Evolutionary conservation across 2,329 filamentous ascomycete genomes (phyloP), one percentile per base, ranked within the genome.

Genomic region (Aspergillus floridensis): DNA sequence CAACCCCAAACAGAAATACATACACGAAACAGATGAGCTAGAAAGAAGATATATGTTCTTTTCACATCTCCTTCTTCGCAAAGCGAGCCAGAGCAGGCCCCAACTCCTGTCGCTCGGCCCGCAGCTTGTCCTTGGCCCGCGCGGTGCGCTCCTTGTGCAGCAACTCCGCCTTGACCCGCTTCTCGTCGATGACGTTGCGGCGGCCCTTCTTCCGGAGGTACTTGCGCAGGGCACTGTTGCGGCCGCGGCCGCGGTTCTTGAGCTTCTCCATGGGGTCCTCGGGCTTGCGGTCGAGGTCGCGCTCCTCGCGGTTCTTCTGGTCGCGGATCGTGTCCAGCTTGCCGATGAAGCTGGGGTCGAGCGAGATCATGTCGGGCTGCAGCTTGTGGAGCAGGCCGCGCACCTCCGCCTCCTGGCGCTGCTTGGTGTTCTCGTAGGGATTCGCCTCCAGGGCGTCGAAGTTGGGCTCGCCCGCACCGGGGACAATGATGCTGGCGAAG

Each of bases 151-250:
- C 82, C 72, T 86, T 84, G 80, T 89, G 88, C 73, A 96, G 81
- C 77, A 92, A 91, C 74, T 97, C 91, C 51, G 93, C 88, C 72
- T 88, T 88, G 75, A 96, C 77, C 72, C 90, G 88, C 84, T 93
- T 93, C 82, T 97, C 95, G 80, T 99, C 95, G 74, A 99, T 92
- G 59, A 99, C 86, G 75, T 98, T 98, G 83, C 89, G 91, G 71
- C 89, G 88, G 49, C 91, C 88, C 80, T 95, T 93, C 86, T 98
- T 98, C 66, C 95, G 82, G 71, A 98, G 77, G 73, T 96, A 93
- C 75, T 93, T 92, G 72, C 92, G 88, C 64, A 98, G 78, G 59
- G 90, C 90, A 67, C 89, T 92, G 72, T 96, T 99, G 82, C 93
- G 92, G 57, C 95, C 95, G 59, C 93, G 82, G 19, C 91, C 92